Evolutionary conservation across 331 rosid genomes (phyloP), one percentile per base, ranked within the genome.

Genomic region (Rosa hybrid): DNA sequence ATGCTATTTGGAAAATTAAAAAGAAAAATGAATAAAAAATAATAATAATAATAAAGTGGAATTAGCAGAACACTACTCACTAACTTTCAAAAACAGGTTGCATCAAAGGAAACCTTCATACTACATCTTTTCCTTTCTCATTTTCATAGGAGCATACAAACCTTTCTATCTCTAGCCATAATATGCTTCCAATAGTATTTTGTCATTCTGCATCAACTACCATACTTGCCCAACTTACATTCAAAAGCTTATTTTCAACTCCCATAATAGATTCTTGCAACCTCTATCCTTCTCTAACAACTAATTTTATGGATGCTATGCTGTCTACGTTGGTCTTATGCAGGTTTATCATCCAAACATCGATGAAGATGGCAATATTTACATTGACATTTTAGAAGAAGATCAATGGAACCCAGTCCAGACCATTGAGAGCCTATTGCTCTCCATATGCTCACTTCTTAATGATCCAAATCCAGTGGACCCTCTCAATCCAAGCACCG

Each of bases 261-360:
- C 18, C 21, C 12, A 38, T 17, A 7, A 38, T 67, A 17, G 9
- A 21, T 45, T 71, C 6, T 46, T 6, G 38, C 1, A 23, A 13
- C 63, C 45, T 4, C 2, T 25, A 42, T 9, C 25, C 63, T 50
- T 30, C 7, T 50, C 46, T 38, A 72, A 27, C 44, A 14, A 30
- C 9, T 27, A 27, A 72, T 50, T 27, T 16, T 23, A 71, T 21
- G 11, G 16, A 17, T 72, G 6, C 3, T 8, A 27, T 50, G 21
- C 30, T 45, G 75, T 44, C 21, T 23, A 72, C 12, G 9, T 51
- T 54, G 77, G 5, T 34, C 34, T 18, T 60, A 76, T 60, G 70
- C 83, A 83, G 83, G 46, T 83, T 25, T 83, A 46, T 60, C 83
- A 83, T 79, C 86, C 86, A 39, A 83, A 83, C 56, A 75, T 78